A percentile compares a stretch with the other conserved stretches of the same genome.
These are phyloP conservation scores for Kandelia obovata DNA, from an alignment of 345 rosid genomes.

Conservation along the genomic window DNA sequence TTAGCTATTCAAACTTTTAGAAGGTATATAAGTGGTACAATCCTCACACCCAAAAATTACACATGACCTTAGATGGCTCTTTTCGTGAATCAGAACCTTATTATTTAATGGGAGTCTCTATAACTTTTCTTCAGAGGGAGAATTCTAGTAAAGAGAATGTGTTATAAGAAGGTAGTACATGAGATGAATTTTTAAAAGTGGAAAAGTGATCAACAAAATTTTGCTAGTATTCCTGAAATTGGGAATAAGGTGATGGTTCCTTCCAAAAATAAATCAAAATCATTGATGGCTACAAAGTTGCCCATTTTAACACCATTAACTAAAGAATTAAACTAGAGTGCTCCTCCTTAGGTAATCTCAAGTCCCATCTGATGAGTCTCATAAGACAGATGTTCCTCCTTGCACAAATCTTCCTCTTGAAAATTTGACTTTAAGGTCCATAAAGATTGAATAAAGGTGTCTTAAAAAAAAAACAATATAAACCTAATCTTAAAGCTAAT, in stretches of 20 bases:
- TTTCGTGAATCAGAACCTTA: neutral
- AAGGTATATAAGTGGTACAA: conserved; percentile 2
- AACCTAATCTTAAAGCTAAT: neutral
- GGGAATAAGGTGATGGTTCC: neutral
- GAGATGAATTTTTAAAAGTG: neutral
- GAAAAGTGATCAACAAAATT: neutral
- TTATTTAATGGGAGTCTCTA: neutral
- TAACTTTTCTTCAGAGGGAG: neutral
- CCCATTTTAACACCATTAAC: conserved; percentile 1
- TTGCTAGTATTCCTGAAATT: neutral
- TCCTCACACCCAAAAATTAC: neutral
- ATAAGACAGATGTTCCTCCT: neutral
- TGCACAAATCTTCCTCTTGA: neutral
- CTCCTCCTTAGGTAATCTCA: neutral
- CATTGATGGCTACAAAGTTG: neutral
- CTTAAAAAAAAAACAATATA: neutral
- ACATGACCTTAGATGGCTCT: neutral
- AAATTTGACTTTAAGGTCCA: neutral
- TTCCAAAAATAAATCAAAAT: no score
- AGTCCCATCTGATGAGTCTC: neutral
- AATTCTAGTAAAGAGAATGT: neutral
- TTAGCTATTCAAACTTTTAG: neutral
- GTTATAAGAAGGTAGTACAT: neutral
- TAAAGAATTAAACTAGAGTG: neutral
- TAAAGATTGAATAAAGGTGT: neutral